Conservation (phyloP, 768 basidiomycete species). For the Coprinopsis cinerea region DNA sequence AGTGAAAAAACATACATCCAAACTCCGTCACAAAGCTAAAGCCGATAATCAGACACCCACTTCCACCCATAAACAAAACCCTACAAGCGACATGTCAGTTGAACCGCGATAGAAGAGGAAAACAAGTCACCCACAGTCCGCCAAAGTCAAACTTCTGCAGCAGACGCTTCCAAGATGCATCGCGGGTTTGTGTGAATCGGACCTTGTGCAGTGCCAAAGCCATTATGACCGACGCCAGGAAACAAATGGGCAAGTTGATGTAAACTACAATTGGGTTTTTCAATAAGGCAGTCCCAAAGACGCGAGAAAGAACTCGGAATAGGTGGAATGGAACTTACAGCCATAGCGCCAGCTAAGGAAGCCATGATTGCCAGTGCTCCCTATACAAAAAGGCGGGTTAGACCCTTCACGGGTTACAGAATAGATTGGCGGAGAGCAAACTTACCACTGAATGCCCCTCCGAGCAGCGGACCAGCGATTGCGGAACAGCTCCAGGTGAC, state of each 20-base stretch:
- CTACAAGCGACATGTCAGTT: constrained; percentile 30
- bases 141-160: constrained; percentile 63
- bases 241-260: constrained; percentile 74
- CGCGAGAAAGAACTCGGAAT: constrained; percentile 13
- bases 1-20: constrained; percentile 58
- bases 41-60: constrained; percentile 68
- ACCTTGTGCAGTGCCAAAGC: constrained; percentile 55
- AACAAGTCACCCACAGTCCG: constrained; percentile 56
- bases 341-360: constrained; percentile 75
- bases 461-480: constrained; percentile 76
- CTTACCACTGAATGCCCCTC: constrained; percentile 76
- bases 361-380: no score
- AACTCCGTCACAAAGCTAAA: constrained; percentile 67
- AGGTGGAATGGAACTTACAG: constrained; percentile 46
- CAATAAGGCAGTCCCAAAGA: no score
- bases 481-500: constrained; percentile 86
- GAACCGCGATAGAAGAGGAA: constrained; percentile 3
- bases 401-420: no score
- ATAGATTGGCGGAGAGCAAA: not conserved
- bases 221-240: constrained; percentile 53
- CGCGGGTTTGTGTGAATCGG: constrained; percentile 35
- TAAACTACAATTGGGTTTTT: constrained; percentile 68
- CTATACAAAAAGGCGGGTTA: no score
- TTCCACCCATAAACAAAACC: constrained; percentile 67
- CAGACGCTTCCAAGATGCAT: constrained; percentile 54